Base-by-base conservation (phyloP, 805 yeast species). In the Crinitomyces ghanaensis region DNA sequence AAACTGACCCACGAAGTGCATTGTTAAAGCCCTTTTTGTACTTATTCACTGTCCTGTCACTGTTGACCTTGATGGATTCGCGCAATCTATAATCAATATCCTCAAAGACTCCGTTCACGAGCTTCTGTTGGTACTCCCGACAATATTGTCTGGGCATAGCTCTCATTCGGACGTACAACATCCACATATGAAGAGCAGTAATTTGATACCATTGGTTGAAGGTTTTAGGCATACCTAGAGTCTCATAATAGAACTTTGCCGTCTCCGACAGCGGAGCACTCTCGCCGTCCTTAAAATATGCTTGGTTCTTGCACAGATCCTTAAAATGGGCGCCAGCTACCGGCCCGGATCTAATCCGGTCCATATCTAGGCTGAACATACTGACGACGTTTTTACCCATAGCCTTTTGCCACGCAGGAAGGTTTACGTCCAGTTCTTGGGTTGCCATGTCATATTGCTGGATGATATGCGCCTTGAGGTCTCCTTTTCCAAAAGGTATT, bases 151-250 rank as follows among this genome's bases (percentile, higher is more conserved):
- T 78, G 0, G 97, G 97, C 79, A 91, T 68, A 6, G 93, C 93
- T 56, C 99, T 74, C 95, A 91, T 86, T 53, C 98, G 76, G 12
- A 82, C 94, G 44, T 79, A 78, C 29, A 91, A 65, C 50, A 91
- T 76, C 99, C 99, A 91, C 39, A 82, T 74, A 56, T 91, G 98
- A 44, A 91, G 65, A 1, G 78, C 65, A 5, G 95, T 81, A 41
- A 91, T 79, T 59, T 88, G 97, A 56, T 78, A 88, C 95, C 95
- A 88, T 56, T 85, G 93, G n/a, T 88, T 74, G 51, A 88, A 86
- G 1, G 96, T 78, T 51, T 70, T 67, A 22, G 95, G 95, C 49
- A 91, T 62, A 17, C 72, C 77, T 37, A 91, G 62, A 8, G 86
- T 80, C 35, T 82, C 80, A 53, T 84, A 91, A 66, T 84, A 91